Base-by-base conservation (phyloP, 1,284 basidiomycete species). In the Serendipita sp. region DNA sequence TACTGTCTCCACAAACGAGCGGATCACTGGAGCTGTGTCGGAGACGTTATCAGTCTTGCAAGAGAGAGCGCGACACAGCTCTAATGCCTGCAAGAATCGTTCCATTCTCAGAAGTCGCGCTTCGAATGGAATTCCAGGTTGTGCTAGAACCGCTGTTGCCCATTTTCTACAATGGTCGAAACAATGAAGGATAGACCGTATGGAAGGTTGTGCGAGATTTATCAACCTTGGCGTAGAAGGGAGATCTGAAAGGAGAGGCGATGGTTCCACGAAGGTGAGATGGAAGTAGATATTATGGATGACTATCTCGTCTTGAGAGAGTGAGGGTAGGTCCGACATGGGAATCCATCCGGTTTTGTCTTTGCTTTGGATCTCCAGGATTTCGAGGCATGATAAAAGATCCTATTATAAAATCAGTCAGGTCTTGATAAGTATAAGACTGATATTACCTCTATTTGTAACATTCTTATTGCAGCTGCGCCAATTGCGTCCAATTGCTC, bases 1-100 rank as follows among this genome's bases (percentile, higher is more conserved):
- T 17, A 86, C 81, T 0, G 85, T 79, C 70, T 90, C 89, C 26
- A 85, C 85, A 68, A 89, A 90, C 0, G 88, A 88, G 12, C 87
- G 79, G 3, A 85, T 77, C 65, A 64, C 60, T 15, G 64, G 65
- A n/a, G 74, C 70, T 3, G 73, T 65, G 2, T 73, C 72, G 2
- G 65, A 61, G 17, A 70, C 67, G 29, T 70, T 63, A 34, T 73
- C 53, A 66, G 6, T 71, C 69, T 82, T 82, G 12, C 76, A 73
- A 67, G 77, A 83, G 41, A 85, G 78, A 67, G 82, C 70, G 1
- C 88, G 79, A 35, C 85, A 79, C 3, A 89, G 76, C 69, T 91
- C 88, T 60, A 91, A 78, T 1, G 82, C 84, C 35, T 78, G 79
- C 34, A 91, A 74, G 49, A 87, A 72, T 50, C 83, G 71, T 64